Conservation (phyloP, 2,329 filamentous ascomycete genomes). For the Chaetoscypha palmicola region DNA sequence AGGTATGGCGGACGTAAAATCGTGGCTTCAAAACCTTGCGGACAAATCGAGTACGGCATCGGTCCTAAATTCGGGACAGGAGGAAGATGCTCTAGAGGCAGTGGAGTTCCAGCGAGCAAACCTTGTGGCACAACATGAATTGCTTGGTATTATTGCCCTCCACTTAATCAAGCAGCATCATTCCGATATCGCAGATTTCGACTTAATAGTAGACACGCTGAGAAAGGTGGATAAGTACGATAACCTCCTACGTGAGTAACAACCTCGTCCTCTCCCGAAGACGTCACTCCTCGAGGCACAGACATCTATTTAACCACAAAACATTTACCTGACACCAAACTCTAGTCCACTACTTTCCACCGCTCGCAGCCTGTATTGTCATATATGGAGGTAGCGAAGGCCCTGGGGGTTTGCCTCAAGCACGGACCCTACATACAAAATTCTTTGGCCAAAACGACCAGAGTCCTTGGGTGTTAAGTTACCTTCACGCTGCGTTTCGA, state of each 20-base stretch:
- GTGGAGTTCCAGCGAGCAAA: conserved; percentile 75
- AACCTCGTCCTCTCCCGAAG: no score
- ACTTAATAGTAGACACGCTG: conserved; percentile 59
- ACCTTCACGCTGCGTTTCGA: conserved; percentile 70
- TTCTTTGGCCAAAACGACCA: conserved; percentile 62
- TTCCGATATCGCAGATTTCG: conserved; percentile 65
- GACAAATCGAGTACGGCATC: conserved; percentile 71
- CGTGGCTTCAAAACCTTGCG: conserved; percentile 65
- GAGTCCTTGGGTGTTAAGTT: conserved; percentile 63
- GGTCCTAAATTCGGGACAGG: conserved; percentile 60
- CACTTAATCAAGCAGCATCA: conserved; percentile 72
- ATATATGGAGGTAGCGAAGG: conserved; percentile 74
- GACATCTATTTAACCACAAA: not conserved
- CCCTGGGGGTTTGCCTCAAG: conserved; percentile 58
- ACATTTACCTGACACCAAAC: conserved; percentile 13
- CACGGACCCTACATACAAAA: conserved; percentile 60
- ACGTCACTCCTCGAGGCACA: no score
- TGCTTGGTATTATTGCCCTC: conserved; percentile 71
- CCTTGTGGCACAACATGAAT: conserved; percentile 83
- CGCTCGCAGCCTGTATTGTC: conserved; percentile 68
- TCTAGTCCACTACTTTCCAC: conserved; percentile 72
- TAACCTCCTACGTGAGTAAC: conserved; percentile 45
- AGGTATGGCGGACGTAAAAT: conserved; percentile 69
- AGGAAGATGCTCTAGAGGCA: conserved; percentile 63
- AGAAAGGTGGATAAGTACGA: conserved; percentile 73